phyloP scores from a whole-genome alignment of 495 filamentous ascomycete genomes.

The Antarctomyces pellizariae region DNA sequence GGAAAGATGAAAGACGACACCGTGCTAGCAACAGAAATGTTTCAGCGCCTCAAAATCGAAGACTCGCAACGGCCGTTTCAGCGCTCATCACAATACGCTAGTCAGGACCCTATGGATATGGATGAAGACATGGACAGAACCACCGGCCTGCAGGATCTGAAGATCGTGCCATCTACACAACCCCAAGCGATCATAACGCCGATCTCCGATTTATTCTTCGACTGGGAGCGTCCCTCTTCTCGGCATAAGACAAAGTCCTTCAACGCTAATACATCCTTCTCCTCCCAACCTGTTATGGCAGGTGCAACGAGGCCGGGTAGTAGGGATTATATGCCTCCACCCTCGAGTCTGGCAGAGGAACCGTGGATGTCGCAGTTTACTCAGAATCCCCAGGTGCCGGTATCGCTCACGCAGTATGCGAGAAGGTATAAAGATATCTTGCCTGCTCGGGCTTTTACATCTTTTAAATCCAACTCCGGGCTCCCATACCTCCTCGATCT shows the following conservation, averaged over 20 bases:
- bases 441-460: no score
- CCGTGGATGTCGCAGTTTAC: constrained; percentile 87
- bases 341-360: constrained; percentile 56
- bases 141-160: constrained; percentile 19
- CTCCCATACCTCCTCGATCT: constrained; percentile 56
- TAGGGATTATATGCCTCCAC: constrained; percentile 6
- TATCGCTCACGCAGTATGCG: constrained; percentile 67
- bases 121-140: constrained; percentile 17
- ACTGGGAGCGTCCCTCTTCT: constrained; percentile 23
- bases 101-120: constrained; percentile 28
- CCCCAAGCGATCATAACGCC: constrained; percentile 39
- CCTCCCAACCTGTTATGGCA: constrained; percentile 20
- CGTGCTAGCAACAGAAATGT: constrained; percentile 72
- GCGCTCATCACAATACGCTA: constrained; percentile 17
- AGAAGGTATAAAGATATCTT: constrained; percentile 74
- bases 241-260: no score
- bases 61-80: constrained; percentile 46
- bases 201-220: constrained; percentile 27
- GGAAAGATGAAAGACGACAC: constrained; percentile 63
- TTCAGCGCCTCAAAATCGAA: constrained; percentile 80
- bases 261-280: constrained; percentile 5
- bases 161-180: no score
- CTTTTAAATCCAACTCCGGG: constrained; percentile 73
- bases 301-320: constrained; percentile 2
- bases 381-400: constrained; percentile 48